Evolutionary conservation across 1,284 basidiomycete genomes (phyloP).

Genomic region (Microbotryum intermedium): DNA sequence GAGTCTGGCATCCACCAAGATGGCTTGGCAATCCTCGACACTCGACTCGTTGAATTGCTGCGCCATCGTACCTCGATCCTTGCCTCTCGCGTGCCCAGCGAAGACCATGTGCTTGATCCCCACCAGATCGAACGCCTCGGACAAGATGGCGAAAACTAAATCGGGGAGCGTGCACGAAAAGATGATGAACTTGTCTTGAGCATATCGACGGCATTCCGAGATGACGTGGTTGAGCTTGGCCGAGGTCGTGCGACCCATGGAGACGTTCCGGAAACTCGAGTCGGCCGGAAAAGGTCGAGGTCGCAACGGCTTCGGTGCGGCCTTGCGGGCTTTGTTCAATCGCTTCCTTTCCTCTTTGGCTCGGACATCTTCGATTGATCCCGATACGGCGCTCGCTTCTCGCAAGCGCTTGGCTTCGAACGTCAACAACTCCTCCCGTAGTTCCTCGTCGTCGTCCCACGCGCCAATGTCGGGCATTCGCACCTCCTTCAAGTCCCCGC

Average conservation of each 20-base stretch:
- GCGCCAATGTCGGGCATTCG: conserved; percentile 6
- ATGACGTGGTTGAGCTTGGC: conserved; percentile 27
- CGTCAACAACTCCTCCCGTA: conserved; percentile 25
- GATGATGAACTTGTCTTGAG: conserved; percentile 29
- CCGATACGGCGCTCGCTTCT: not conserved
- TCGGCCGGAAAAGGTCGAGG: conserved; percentile 11
- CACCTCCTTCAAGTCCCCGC: conserved; percentile 13
- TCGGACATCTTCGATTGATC: not conserved
- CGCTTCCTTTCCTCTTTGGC: conserved; percentile 11
- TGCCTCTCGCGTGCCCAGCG: conserved; percentile 10
- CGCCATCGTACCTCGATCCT: conserved; percentile 17
- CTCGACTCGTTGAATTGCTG: conserved; percentile 19
- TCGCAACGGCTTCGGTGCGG: not conserved
- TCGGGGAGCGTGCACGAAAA: conserved; percentile 19
- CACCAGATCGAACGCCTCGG: conserved; percentile 27
- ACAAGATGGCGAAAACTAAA: conserved; percentile 22
- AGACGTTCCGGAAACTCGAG: conserved; percentile 8
- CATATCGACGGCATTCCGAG: conserved; percentile 8
- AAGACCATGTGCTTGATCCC: conserved; percentile 23
- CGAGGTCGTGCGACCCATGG: conserved; percentile 13
- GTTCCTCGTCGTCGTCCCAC: conserved; percentile 29
- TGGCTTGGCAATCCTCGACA: conserved; percentile 11
- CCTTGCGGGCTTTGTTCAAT: conserved; percentile 7
- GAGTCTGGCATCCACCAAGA: conserved; percentile 24
- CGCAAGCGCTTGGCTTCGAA: conserved; percentile 19